Conservation (phyloP, 805 yeast genomes). For the Pichia pseudocactophila region DNA sequence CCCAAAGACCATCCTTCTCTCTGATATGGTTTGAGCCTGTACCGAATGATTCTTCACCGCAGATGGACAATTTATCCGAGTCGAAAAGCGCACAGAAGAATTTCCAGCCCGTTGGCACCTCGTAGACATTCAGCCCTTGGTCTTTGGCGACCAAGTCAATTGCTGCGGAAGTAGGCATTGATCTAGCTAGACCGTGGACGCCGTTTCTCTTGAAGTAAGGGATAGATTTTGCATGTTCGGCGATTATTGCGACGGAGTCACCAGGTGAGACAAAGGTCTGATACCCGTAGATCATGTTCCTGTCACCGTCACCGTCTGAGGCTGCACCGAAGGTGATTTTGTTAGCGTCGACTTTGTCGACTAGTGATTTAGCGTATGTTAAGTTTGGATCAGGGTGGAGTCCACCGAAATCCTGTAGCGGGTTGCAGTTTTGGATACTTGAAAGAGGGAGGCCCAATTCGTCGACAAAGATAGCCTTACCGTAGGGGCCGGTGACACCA, state of each 20-base stretch:
- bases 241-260: slow-evolving; percentile 94
- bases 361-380: slow-evolving; percentile 86
- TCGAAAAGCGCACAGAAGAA: slow-evolving; percentile 94
- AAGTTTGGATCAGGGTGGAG: slow-evolving; percentile 96
- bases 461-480: slow-evolving; percentile 70
- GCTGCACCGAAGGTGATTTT: slow-evolving; percentile 94
- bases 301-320: slow-evolving; percentile 98
- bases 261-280: slow-evolving; percentile 96
- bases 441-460: slow-evolving; percentile 70
- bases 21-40: slow-evolving; percentile 97
- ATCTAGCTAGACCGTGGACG: slow-evolving; percentile 86
- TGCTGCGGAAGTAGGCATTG: slow-evolving; percentile 96
- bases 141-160: slow-evolving; percentile 81
- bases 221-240: slow-evolving; percentile 80
- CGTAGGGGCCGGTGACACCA: slow-evolving; percentile 98
- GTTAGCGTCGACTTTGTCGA: slow-evolving; percentile 73
- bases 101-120: slow-evolving; percentile 99
- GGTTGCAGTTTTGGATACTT: slow-evolving; percentile 69
- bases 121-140: slow-evolving; percentile 70
- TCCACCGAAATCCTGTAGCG: slow-evolving; percentile 92
- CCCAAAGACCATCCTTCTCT: slow-evolving; percentile 98
- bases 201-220: slow-evolving; percentile 90
- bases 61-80: slow-evolving; percentile 84
- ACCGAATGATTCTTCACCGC: slow-evolving; percentile 98
- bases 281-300: slow-evolving; percentile 97